phyloP scores from a whole-genome alignment of 2,329 filamentous ascomycete species.

The Colletotrichum sansevieriae region DNA sequence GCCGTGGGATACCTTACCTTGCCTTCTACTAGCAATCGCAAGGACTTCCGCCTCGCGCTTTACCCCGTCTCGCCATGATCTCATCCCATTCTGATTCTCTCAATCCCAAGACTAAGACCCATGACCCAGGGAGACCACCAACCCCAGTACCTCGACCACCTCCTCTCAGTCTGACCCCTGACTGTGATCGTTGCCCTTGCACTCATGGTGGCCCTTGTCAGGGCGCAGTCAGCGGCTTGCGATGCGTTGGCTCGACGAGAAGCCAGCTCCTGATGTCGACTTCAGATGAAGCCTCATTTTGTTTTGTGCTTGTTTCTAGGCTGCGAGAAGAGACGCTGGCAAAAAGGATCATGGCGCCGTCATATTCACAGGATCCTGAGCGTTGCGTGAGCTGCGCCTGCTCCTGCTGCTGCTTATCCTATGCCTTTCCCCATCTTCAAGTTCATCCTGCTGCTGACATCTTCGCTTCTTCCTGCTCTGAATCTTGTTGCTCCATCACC shows the following conservation, averaged over 20 bases:
- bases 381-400: constrained; percentile 14
- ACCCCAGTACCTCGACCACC: neutral
- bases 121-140: constrained; percentile 13
- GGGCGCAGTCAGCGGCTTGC: constrained; percentile 14
- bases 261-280: constrained; percentile 30
- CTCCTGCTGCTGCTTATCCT: constrained; percentile 12
- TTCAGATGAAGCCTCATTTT: constrained; percentile 40
- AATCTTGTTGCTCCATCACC: constrained; percentile 13
- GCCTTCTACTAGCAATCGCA: neutral
- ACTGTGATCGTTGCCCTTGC: constrained; percentile 30
- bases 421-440: constrained; percentile 1
- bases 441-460: neutral
- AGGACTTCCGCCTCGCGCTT: constrained; percentile 8
- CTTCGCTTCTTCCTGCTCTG: constrained; percentile 7
- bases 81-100: constrained; percentile 14
- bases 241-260: constrained; percentile 38
- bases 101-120: constrained; percentile 1
- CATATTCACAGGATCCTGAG: constrained; percentile 29
- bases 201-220: constrained; percentile 28
- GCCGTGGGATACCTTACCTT: constrained; percentile 1
- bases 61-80: constrained; percentile 26
- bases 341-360: constrained; percentile 38
- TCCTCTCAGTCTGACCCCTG: constrained; percentile 26
- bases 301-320: constrained; percentile 40
- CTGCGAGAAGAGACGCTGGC: constrained; percentile 26